These are phyloP conservation scores for Paraphaeosphaeria minitans DNA, from an alignment of 2,329 filamentous ascomycete genomes.

Conservation along the genomic window DNA sequence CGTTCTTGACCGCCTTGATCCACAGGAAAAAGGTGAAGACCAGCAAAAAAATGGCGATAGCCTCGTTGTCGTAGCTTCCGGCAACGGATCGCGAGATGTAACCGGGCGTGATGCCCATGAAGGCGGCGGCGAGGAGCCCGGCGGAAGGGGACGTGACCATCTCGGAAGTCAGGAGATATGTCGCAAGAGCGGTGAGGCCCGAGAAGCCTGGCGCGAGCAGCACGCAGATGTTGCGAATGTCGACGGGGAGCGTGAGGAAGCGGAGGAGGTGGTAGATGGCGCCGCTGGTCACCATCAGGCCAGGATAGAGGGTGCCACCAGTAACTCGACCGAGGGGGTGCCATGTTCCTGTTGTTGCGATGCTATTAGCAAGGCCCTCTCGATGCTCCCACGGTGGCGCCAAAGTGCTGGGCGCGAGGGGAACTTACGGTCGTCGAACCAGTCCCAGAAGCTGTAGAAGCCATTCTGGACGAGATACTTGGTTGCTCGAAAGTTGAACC, in stretches of 20 bases:
- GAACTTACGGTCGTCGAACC: slow-evolving; percentile 91
- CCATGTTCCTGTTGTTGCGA: slow-evolving; percentile 74
- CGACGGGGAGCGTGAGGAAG: slow-evolving; percentile 86
- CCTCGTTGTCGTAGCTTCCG: slow-evolving; percentile 98
- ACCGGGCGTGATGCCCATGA: slow-evolving; percentile 97
- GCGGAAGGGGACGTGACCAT: slow-evolving; percentile 96
- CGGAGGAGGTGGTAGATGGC: slow-evolving; percentile 94
- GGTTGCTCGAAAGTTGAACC: slow-evolving; percentile 99
- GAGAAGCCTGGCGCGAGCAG: slow-evolving; percentile 94
- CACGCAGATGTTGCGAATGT: slow-evolving; percentile 98
- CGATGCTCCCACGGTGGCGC: neutral
- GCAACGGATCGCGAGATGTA: slow-evolving; percentile 98
- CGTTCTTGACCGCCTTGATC: slow-evolving; percentile 98
- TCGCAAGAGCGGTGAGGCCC: slow-evolving; percentile 87
- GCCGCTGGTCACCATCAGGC: slow-evolving; percentile 98
- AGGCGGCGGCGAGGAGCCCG: slow-evolving; percentile 88
- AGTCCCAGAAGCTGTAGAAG: slow-evolving; percentile 99
- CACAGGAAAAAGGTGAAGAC: slow-evolving; percentile 99
- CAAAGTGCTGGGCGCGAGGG: slow-evolving; percentile 17
- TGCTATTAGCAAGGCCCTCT: slow-evolving; percentile 20
- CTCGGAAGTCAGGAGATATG: slow-evolving; percentile 95
- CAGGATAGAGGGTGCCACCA: slow-evolving; percentile 97
- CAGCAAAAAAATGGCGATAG: slow-evolving; percentile 97
- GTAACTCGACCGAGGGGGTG: slow-evolving; percentile 98
- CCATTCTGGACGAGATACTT: slow-evolving; percentile 97